Evolutionary conservation across 257 asterid species (phyloP).

Genomic region (Plectranthus barbatus): DNA sequence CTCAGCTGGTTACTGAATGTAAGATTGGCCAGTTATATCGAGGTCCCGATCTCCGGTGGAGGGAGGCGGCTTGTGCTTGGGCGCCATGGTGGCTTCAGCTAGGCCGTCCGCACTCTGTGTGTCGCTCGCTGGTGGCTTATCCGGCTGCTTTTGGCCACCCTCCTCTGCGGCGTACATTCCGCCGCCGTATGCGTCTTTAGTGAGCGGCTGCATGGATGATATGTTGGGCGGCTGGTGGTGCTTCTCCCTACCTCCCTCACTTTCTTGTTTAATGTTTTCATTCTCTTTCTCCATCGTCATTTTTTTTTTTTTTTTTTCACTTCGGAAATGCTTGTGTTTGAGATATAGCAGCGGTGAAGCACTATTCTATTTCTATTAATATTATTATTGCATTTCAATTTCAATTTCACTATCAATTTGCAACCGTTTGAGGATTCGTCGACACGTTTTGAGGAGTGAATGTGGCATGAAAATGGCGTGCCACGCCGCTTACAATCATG

Average conservation of each 20-base stretch:
- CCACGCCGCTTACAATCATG: neutral
- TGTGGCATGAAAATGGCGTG: neutral
- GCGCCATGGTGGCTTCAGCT: slow-evolving; percentile 31
- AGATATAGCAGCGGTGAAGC: neutral
- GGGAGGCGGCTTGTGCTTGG: slow-evolving; percentile 50
- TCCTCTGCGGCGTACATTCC: slow-evolving; percentile 64
- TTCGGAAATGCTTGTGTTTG: neutral
- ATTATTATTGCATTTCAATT: too few relatives aligned
- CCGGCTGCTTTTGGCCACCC: slow-evolving; percentile 6
- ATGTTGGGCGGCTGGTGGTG: slow-evolving; percentile 41
- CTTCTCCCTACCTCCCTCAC: slow-evolving; percentile 7
- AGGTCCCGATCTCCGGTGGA: slow-evolving; percentile 63
- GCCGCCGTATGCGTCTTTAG: slow-evolving; percentile 68
- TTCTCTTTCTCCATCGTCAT: slow-evolving; percentile 22
- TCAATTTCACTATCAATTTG: neutral
- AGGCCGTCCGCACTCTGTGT: slow-evolving; percentile 84
- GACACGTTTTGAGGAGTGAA: neutral
- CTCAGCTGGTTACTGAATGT: slow-evolving; percentile 53
- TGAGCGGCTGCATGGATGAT: slow-evolving; percentile 47
- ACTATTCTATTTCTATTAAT: too few relatives aligned
- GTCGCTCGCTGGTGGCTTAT: slow-evolving; percentile 44
- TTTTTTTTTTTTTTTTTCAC: neutral
- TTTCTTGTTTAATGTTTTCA: slow-evolving; percentile 7
- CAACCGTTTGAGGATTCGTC: neutral
- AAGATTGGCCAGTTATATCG: slow-evolving; percentile 73